phyloP scores from a whole-genome alignment of 2,329 filamentous ascomycete genomes.

The Fusarium sublunatum region DNA sequence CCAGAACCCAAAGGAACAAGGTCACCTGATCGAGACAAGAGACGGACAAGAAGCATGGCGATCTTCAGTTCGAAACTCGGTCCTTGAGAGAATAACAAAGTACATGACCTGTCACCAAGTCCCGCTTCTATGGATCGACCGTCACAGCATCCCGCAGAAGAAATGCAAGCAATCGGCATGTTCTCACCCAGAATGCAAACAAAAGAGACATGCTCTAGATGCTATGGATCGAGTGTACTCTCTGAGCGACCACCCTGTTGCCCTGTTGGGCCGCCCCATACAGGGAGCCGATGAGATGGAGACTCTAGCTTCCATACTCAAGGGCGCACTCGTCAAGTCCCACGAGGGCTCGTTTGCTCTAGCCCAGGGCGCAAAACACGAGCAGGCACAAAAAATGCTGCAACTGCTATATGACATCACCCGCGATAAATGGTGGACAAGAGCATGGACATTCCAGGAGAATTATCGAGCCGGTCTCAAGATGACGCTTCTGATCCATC shows the following conservation, averaged over 20 bases:
- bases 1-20: neutral
- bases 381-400: slow-evolving; percentile 31
- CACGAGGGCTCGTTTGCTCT: slow-evolving; percentile 21
- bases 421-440: slow-evolving; percentile 46
- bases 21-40: slow-evolving; percentile 20
- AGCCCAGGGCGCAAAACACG: neutral
- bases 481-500: slow-evolving; percentile 48
- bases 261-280: slow-evolving; percentile 43
- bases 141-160: slow-evolving; percentile 44
- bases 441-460: slow-evolving; percentile 52
- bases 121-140: slow-evolving; percentile 47
- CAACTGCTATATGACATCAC: slow-evolving; percentile 43
- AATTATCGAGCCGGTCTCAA: slow-evolving; percentile 46
- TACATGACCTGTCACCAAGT: slow-evolving; percentile 43
- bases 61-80: slow-evolving; percentile 42
- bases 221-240: slow-evolving; percentile 51
- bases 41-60: slow-evolving; percentile 1
- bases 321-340: slow-evolving; percentile 30
- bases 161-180: slow-evolving; percentile 31
- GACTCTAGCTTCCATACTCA: slow-evolving; percentile 31
- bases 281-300: slow-evolving; percentile 15
- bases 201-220: slow-evolving; percentile 45
- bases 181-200: slow-evolving; percentile 31
- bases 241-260: slow-evolving; percentile 46
- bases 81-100: slow-evolving; percentile 37